Evolutionary conservation across 805 yeast genomes (phyloP).

Genomic region (Wickerhamiella shivajii): DNA sequence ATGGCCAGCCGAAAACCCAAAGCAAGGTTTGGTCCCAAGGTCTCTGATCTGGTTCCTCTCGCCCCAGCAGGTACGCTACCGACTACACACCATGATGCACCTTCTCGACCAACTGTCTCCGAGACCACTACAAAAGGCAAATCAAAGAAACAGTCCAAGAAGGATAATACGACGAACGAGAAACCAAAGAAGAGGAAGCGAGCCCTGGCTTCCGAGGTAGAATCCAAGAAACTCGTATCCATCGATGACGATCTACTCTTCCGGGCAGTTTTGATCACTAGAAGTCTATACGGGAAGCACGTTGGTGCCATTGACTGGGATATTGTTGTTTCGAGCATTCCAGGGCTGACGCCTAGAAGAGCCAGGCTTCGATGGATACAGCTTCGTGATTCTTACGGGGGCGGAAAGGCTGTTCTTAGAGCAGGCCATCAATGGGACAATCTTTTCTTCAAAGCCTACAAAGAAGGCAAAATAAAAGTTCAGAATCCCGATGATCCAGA

Average conservation of each 20-base stretch:
- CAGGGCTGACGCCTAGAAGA: constrained; percentile 29
- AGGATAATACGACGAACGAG: background rate
- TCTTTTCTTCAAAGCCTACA: constrained; percentile 44
- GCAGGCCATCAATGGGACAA: constrained; percentile 50
- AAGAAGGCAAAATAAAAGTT: constrained; percentile 30
- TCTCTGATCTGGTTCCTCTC: too few relatives aligned
- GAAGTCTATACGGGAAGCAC: constrained; percentile 28
- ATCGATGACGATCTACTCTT: constrained; percentile 38
- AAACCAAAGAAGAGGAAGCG: constrained; percentile 1
- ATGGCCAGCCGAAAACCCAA: background rate
- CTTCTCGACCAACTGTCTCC: background rate
- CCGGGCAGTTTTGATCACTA: constrained; percentile 52
- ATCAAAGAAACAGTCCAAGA: too few relatives aligned
- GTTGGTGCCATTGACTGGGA: constrained; percentile 49
- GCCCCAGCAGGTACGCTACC: constrained; percentile 3
- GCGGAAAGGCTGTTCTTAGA: constrained; percentile 41
- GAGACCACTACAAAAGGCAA: constrained; percentile 1
- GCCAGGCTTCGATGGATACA: constrained; percentile 58
- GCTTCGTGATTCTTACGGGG: constrained; percentile 45
- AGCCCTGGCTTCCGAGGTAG: background rate
- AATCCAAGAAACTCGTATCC: constrained; percentile 1
- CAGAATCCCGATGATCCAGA: constrained; percentile 29
- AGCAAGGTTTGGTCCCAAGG: constrained; percentile 5
- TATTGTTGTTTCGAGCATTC: constrained; percentile 37
- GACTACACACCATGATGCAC: constrained; percentile 3